Percentiles rank a stretch among this genome's conserved stretches.
Conservation (phyloP, 2,329 filamentous ascomycete genomes). For the Dactylellina haptotyla region DNA sequence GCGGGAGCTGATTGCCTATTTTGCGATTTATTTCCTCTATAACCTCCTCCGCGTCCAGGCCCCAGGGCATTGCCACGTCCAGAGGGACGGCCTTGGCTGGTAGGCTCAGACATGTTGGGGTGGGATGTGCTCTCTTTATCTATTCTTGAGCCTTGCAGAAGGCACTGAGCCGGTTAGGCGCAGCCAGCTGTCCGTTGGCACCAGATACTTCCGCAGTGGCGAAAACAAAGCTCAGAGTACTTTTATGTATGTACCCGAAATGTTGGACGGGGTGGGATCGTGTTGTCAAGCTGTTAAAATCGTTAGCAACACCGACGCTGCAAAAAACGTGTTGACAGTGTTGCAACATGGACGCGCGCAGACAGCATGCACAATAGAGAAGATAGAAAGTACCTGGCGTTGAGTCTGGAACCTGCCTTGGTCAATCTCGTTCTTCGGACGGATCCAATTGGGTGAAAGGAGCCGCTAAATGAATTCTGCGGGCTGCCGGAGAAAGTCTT, state of each 20-base stretch:
- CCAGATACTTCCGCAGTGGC: too few relatives aligned
- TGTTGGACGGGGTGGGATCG: too few relatives aligned
- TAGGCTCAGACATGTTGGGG: slow-evolving; percentile 30
- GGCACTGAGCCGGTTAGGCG: too few relatives aligned
- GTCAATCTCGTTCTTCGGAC: background rate
- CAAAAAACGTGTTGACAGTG: slow-evolving; percentile 23
- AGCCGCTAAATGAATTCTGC: background rate
- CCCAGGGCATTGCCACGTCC: slow-evolving; percentile 6
- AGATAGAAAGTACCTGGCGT: background rate
- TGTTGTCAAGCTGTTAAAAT: background rate
- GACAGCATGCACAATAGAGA: background rate
- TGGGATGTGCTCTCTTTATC: background rate
- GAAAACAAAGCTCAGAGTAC: too few relatives aligned
- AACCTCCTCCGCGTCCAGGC: slow-evolving; percentile 3
- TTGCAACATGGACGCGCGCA: slow-evolving; percentile 15
- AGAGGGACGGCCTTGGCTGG: background rate
- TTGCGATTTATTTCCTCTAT: background rate
- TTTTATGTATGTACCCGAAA: too few relatives aligned
- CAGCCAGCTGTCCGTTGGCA: too few relatives aligned
- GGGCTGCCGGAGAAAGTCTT: background rate
- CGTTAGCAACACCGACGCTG: background rate
- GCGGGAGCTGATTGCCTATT: background rate
- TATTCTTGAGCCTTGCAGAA: background rate
- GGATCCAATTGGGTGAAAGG: background rate
- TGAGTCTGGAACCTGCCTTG: background rate